Evolutionary conservation across 2,329 filamentous ascomycete genomes (phyloP).

Genomic region (Ophiognomonia clavigignenti-juglandacearum): DNA sequence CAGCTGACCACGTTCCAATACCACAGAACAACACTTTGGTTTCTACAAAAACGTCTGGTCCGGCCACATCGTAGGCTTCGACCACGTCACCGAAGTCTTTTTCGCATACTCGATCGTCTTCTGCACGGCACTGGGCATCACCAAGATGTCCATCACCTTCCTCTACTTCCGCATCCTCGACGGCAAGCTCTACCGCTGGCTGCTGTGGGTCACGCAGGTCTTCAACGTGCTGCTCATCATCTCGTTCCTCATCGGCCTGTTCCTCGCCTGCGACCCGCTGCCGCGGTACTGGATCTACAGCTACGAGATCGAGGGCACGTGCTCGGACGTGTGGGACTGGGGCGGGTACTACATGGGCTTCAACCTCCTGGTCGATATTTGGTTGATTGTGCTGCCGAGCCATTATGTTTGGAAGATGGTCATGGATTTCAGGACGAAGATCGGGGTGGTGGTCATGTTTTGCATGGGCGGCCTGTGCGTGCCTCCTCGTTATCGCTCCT

Average conservation of each 20-base stretch:
- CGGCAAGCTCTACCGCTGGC: neutral
- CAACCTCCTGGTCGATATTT: neutral
- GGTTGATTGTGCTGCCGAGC: conserved; percentile 1
- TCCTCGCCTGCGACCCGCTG: conserved; percentile 1
- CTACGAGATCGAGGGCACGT: neutral
- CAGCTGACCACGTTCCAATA: neutral
- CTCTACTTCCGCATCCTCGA: conserved; percentile 2
- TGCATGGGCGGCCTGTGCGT: conserved; percentile 3
- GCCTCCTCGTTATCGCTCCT: too few relatives aligned
- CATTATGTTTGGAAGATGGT: neutral
- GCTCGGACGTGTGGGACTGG: neutral
- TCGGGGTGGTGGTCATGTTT: conserved; percentile 4
- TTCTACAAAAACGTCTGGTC: neutral
- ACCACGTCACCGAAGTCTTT: conserved; percentile 3
- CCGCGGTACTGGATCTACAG: conserved; percentile 3
- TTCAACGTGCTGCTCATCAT: neutral
- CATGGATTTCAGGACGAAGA: neutral
- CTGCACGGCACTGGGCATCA: neutral
- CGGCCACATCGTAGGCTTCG: neutral
- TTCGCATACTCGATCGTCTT: conserved; percentile 1
- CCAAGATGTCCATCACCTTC: conserved; percentile 1
- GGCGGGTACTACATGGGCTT: neutral
- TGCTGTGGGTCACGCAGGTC: conserved; percentile 2
- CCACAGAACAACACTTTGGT: neutral
- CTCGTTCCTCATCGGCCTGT: neutral